Evolutionary conservation across 139 green algal species (phyloP), one percentile per base, ranked within the genome.

Genomic region (Coelastrella sp.): DNA sequence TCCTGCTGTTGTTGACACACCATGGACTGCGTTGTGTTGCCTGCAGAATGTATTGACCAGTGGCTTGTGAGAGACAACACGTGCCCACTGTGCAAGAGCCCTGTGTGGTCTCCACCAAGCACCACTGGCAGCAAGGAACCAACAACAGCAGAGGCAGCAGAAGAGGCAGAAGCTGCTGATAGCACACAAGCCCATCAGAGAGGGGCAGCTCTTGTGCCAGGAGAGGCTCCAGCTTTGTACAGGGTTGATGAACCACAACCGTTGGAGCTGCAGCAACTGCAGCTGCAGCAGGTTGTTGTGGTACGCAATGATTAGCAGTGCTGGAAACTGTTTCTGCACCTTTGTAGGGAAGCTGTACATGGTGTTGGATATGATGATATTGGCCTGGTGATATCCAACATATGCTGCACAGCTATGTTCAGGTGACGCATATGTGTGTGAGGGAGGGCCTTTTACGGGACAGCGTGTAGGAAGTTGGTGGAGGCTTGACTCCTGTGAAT

Each of bases 81-180:
- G 0, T 88, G 84, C 68, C 84, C 84, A 4, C 35, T 88, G 66
- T 88, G 84, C 68, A 88, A 88, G 56, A 19, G 27, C 7, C 66
- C 63, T 11, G 84, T 88, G 5, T 88, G 84, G 82, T 7, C 5
- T 10, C 25, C 81, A n/a, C 60, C 9, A 24, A 78, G n/a, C 82
- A 10, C 12, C 82, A 78, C 10, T 60, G 61, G 81, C 81, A 75
- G 81, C 60, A 24, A 60, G 59, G 10, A 75, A 27, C 10, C 58
- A 24, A 27, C 22, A 75, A 19, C n/a, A 24, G 6, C 8, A 25
- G 59, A 22, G 76, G 82, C 82, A 68, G 60, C 82, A 57, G 82
- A n/a, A 68, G 60, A 11, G 6, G 6, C 78, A 84, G 49, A 7
- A 49, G 35, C 35, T 49, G 35, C 35, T 49, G 35, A 49, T 3